Evolutionary conservation across 345 rosid species (phyloP), one percentile per base, ranked within the genome.

Genomic region (Populus davidiana): DNA sequence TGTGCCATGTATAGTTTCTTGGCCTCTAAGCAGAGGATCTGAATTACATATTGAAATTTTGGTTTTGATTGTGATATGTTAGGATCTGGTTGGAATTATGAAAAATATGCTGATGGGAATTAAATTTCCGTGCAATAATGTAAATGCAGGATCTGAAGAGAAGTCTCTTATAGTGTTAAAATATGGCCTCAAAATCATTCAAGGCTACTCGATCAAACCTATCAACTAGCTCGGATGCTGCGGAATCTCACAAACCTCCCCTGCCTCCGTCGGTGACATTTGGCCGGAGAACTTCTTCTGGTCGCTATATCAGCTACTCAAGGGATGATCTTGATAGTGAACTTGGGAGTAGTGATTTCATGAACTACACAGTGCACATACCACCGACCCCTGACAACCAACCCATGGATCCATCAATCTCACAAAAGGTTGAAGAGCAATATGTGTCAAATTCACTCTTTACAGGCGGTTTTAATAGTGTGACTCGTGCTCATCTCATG

Each of bases 331-430:
- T 93, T 11, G 98, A 95, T 35, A 95, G 98, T 77, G 99, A 95
- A 76, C 83, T 95, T 5, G 91, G 97, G 35, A 90, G 88, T 75
- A 54, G 67, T 18, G 98, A 95, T 72, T 93, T 86, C 81, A 89
- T 82, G 84, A 91, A 90, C 86, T 95, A 95, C 67, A 91, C 97
- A 2, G 99, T 95, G 18, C 97, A 91, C 41, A 90, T 95, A 43
- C 99, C 99, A 8, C 97, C 97, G 14, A 95, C 99, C 35, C 99
- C 99, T 8, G 99, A 93, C 79, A 95, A 95, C 84, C 97, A 95
- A 77, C 94, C 97, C 7, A 93, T 90, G 92, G 99, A 95, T 79
- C 92, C 93, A 59, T 90, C 98, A 1, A 90, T 95, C 65, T 91
- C 99, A 14, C 98, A 91, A 78, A 95, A 89, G 86, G 99, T 93